phyloP scores from a whole-genome alignment of 257 asterid genomes.

The Lycium ferocissimum region DNA sequence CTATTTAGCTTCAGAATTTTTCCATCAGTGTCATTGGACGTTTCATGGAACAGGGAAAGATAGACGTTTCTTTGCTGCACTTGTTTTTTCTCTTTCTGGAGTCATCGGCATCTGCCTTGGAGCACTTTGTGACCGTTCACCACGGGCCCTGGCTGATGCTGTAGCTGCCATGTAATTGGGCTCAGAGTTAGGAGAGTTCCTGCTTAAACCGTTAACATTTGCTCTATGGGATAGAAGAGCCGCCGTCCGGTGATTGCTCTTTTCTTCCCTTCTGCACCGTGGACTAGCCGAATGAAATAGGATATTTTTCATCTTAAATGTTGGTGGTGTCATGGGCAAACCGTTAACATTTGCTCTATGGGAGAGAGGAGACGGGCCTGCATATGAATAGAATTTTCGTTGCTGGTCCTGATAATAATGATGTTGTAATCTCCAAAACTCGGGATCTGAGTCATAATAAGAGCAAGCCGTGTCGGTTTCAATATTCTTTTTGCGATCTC shows the following conservation, averaged over 20 bases:
- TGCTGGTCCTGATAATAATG: constrained; percentile 36
- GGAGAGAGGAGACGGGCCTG: constrained; percentile 42
- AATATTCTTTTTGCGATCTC: constrained; percentile 46
- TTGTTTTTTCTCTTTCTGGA: constrained; percentile 51
- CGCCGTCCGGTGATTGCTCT: constrained; percentile 41
- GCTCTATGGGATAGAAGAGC: constrained; percentile 41
- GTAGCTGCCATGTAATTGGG: constrained; percentile 85
- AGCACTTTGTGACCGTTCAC: constrained; percentile 65
- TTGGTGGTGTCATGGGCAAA: constrained; percentile 42
- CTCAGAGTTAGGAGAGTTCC: constrained; percentile 36
- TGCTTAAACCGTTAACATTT: constrained; percentile 33
- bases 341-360: constrained; percentile 1
- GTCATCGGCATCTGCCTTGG: constrained; percentile 63
- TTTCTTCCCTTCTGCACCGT: constrained; percentile 34
- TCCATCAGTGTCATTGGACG: neutral
- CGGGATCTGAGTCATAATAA: constrained; percentile 37
- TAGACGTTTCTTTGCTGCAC: constrained; percentile 61
- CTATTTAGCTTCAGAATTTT: too few species aligned
- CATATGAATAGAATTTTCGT: constrained; percentile 28
- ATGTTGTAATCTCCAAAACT: constrained; percentile 28
- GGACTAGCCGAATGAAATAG: constrained; percentile 51
- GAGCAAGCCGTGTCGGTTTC: constrained; percentile 57
- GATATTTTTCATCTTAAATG: constrained; percentile 41
- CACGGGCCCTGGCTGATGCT: constrained; percentile 75
- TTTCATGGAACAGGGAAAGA: constrained; percentile 49